Evolutionary conservation across 495 filamentous ascomycete genomes (phyloP).

Genomic region (Xylaria nigripes): DNA sequence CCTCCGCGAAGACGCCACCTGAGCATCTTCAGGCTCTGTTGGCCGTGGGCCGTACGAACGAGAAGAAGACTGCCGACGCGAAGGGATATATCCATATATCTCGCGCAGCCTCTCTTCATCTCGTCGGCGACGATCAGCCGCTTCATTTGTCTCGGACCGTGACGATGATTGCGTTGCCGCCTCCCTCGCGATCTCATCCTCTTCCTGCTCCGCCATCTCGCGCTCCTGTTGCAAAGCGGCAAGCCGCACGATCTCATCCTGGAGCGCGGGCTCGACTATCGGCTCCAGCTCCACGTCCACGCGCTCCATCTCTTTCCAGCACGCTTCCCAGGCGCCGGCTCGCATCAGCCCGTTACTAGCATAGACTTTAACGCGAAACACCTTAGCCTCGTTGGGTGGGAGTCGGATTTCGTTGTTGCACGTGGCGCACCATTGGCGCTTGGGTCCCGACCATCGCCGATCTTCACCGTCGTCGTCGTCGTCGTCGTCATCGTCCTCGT

Average conservation of each 20-base stretch:
- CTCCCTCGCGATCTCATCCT: constrained; percentile 22
- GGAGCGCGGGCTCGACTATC: constrained; percentile 35
- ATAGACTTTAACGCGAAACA: constrained; percentile 83
- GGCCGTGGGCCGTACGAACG: constrained; percentile 20
- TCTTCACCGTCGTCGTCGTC: constrained; percentile 33
- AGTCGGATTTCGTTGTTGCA: constrained; percentile 47
- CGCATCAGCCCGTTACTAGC: constrained; percentile 91
- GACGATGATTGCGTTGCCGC: constrained; percentile 18
- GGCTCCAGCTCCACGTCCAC: constrained; percentile 88
- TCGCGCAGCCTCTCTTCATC: constrained; percentile 46
- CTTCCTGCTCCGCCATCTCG: constrained; percentile 25
- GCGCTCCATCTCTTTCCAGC: constrained; percentile 95
- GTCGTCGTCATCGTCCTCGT: constrained; percentile 30
- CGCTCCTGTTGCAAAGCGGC: constrained; percentile 28
- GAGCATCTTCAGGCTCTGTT: constrained; percentile 15
- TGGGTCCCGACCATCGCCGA: constrained; percentile 25
- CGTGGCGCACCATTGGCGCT: constrained; percentile 53
- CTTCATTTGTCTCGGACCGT: constrained; percentile 4
- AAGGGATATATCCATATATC: constrained; percentile 41
- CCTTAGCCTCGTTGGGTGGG: constrained; percentile 37
- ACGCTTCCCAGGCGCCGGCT: constrained; percentile 83
- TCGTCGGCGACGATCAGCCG: constrained; percentile 21
- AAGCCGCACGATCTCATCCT: constrained; percentile 38
- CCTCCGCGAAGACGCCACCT: constrained; percentile 43
- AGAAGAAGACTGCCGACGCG: constrained; percentile 12